Base-by-base conservation (phyloP, 225 moss, liverwort and hornwort genomes). In the Antitrichia curtipendula region DNA sequence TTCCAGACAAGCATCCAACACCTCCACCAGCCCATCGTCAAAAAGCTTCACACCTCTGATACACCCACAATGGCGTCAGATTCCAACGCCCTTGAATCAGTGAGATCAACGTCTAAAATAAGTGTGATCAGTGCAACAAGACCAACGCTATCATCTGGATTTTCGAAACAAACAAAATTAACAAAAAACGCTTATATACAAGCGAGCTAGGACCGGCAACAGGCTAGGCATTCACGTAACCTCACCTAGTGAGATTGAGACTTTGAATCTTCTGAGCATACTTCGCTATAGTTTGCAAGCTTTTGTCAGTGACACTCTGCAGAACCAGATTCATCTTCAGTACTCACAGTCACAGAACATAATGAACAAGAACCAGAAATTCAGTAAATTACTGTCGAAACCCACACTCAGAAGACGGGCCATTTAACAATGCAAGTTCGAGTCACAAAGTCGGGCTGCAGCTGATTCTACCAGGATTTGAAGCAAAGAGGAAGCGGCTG, bases 11-110 rank as follows among this genome's bases (percentile, higher is more conserved):
- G 94, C 80, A 83, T 90, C 72, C 85, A 95, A 81, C 52, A 97
- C 90, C 74, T 92, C 83, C 87, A 92, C 92, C 69, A 99, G 92
- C 70, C 99, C 97, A 52, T 94, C 88, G 87, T 99, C 97, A 56
- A 96, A 97, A 88, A 99, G 91, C 88, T 95, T 99, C 91, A 97
- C 91, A 88, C 96, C 95, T 96, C 98, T 98, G 93, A 90, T 90
- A 81, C 90, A 92, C 88, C 89, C 78, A 88, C 81, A 88, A 88
- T 81, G 47, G 63, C 74, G 53, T 74, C 85, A 89, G 61, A 36
- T 79, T 85, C 64, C 29, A 72, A 71, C 31, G 47, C 53, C 89
- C 64, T 78, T 41, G 38, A 77, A 43, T 78, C 41, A 63, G 41
- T 76, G 52, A 53, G 25, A 82, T 64, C 10, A 82, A 82, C 49